These are phyloP conservation scores for Debaryomyces singareniensis DNA, from an alignment of 1,139 yeast species.

Conservation along the genomic window DNA sequence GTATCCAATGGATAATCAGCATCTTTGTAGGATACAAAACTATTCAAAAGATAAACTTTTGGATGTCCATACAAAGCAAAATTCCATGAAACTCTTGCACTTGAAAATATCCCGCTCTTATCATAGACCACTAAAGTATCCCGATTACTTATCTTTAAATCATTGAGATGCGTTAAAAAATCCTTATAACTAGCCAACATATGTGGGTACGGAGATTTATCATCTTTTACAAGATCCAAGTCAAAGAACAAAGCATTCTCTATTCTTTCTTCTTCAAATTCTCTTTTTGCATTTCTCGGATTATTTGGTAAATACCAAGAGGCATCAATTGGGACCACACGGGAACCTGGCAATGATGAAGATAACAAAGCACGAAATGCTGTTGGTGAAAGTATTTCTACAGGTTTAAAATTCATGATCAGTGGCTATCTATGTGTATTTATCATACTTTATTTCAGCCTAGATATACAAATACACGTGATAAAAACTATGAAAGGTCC, in stretches of 20 bases:
- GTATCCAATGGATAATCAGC: slow-evolving; percentile 21
- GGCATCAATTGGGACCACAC: slow-evolving; percentile 72
- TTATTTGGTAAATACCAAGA: slow-evolving; percentile 89
- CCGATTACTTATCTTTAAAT: slow-evolving; percentile 37
- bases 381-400: slow-evolving; percentile 14
- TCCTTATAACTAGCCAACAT: slow-evolving; percentile 66
- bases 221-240: slow-evolving; percentile 62
- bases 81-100: slow-evolving; percentile 92
- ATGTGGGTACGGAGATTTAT: slow-evolving; percentile 66
- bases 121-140: slow-evolving; percentile 82
- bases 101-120: slow-evolving; percentile 73
- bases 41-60: slow-evolving; percentile 62
- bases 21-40: slow-evolving; percentile 47
- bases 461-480: no score
- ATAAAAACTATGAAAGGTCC: no score
- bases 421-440: no score
- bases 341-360: slow-evolving; percentile 10
- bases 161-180: slow-evolving; percentile 48
- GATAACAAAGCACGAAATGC: slow-evolving; percentile 15
- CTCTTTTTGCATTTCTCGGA: slow-evolving; percentile 52
- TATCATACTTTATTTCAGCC: no score
- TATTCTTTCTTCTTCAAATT: slow-evolving; percentile 53
- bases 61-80: slow-evolving; percentile 71
- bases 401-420: no score
- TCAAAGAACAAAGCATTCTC: slow-evolving; percentile 73